Evolutionary conservation across 345 rosid genomes (phyloP).

Genomic region (Pelargonium nanum): DNA sequence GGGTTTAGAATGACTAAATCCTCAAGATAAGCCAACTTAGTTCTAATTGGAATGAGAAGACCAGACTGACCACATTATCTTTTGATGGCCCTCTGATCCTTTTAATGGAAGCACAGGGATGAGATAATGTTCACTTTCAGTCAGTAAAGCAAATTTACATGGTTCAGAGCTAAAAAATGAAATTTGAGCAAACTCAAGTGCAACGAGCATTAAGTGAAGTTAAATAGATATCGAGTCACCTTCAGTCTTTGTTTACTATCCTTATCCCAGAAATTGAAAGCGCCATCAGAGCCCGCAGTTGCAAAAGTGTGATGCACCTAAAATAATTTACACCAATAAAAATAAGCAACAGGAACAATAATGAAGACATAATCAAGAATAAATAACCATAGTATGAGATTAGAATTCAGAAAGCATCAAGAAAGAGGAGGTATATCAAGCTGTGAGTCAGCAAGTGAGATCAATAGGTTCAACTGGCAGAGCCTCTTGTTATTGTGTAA

Average conservation of each 20-base stretch:
- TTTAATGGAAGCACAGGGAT: no score
- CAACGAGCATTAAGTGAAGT: no score
- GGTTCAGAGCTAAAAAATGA: no score
- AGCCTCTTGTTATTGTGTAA: background rate
- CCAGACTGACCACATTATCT: background rate
- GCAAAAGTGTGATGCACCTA: constrained; percentile 95
- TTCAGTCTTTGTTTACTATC: constrained; percentile 96
- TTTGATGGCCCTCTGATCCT: background rate
- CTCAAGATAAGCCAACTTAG: no score
- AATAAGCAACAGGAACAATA: background rate
- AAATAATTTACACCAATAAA: constrained; percentile 14
- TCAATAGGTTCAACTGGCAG: background rate
- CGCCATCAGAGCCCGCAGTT: constrained; percentile 96
- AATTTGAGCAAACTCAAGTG: no score
- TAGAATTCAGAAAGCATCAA: background rate
- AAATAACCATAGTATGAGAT: background rate
- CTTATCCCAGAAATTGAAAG: constrained; percentile 99
- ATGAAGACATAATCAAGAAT: background rate
- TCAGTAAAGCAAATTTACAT: background rate
- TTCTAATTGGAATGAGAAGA: no score
- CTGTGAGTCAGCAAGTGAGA: background rate
- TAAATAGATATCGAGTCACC: constrained; percentile 28
- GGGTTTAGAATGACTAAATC: no score
- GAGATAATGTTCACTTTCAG: no score
- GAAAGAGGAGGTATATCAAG: background rate